Conservation (phyloP, 371 early-diverging fungal genomes). For the Mortierella polycephala region DNA sequence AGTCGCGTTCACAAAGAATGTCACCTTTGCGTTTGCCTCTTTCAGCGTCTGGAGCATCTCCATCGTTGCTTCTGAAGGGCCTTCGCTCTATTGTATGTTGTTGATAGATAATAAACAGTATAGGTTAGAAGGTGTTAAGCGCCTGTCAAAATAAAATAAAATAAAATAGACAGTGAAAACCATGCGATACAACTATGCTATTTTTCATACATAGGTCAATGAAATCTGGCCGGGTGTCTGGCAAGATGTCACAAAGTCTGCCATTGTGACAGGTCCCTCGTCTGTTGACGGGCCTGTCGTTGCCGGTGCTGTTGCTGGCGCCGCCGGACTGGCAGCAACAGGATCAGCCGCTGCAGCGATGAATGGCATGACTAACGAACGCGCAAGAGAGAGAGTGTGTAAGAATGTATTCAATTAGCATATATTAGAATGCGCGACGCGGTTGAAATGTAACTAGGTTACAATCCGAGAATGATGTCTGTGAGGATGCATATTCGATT, state of each 20-base stretch:
- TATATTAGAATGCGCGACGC: too few species aligned
- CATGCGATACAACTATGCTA: neutral
- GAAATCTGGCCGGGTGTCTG: slow-evolving; percentile 62
- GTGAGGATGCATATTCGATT: too few species aligned
- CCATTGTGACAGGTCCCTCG: slow-evolving; percentile 34
- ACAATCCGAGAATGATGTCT: too few species aligned
- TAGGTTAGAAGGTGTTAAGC: too few species aligned
- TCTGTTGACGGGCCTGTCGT: slow-evolving; percentile 20
- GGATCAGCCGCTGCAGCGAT: slow-evolving; percentile 17
- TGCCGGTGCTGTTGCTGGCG: neutral
- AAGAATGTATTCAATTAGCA: too few species aligned
- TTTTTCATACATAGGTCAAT: slow-evolving; percentile 61
- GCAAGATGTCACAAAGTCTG: slow-evolving; percentile 53
- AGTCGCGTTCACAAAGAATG: slow-evolving; percentile 69
- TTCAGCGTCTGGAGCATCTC: slow-evolving; percentile 63
- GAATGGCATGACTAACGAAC: slow-evolving; percentile 28
- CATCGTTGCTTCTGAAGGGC: slow-evolving; percentile 43
- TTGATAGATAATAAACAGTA: too few species aligned
- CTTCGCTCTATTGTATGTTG: slow-evolving; percentile 20
- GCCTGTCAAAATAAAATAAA: too few species aligned
- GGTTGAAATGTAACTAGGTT: too few species aligned
- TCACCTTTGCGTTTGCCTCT: slow-evolving; percentile 62
- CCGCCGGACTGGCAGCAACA: neutral
- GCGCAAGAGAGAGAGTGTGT: too few species aligned
- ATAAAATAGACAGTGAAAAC: too few species aligned